Percentiles rank a stretch among this genome's conserved stretches.
phyloP scores from a whole-genome alignment of 805 yeast species.

The Myxozyma geophila region DNA sequence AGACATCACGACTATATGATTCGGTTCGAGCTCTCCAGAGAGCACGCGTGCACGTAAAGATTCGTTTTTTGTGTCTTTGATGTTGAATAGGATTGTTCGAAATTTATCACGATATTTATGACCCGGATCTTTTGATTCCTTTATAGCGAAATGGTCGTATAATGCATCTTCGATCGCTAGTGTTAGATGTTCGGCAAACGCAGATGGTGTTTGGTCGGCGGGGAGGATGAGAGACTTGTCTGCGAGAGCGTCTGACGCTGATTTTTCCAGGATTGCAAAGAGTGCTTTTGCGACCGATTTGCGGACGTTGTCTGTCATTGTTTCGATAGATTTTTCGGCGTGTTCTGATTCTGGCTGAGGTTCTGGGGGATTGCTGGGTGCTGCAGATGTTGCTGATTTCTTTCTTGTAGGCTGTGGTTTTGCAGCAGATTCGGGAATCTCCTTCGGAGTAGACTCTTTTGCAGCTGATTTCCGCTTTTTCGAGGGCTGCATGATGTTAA shows the following conservation, averaged over 20 bases:
- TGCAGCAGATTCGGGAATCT: too few relatives aligned
- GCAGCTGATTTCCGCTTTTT: not conserved
- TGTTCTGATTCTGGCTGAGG: not conserved
- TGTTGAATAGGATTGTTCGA: constrained; percentile 66
- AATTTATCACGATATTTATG: constrained; percentile 67
- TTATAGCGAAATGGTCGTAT: constrained; percentile 47
- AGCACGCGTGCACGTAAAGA: constrained; percentile 63
- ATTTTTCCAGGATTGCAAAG: constrained; percentile 50
- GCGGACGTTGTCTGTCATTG: constrained; percentile 49
- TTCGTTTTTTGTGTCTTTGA: constrained; percentile 60
- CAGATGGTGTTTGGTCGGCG: constrained; percentile 42
- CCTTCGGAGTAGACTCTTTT: not conserved
- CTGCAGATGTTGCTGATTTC: constrained; percentile 7
- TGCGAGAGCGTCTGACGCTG: constrained; percentile 3
- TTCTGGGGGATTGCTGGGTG: not conserved
- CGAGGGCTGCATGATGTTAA: not conserved
- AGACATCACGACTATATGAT: constrained; percentile 63
- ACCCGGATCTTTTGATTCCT: constrained; percentile 45
- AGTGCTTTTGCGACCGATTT: constrained; percentile 59
- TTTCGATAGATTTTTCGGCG: constrained; percentile 9
- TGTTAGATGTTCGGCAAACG: constrained; percentile 53
- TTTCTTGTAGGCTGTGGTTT: constrained; percentile 2
- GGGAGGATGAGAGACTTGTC: constrained; percentile 22
- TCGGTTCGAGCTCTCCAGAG: constrained; percentile 57
- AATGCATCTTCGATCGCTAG: constrained; percentile 58